A percentile compares a stretch with the other conserved stretches of the same genome.
phyloP scores from a whole-genome alignment of 495 filamentous ascomycete species.

The Daldinia grandis region DNA sequence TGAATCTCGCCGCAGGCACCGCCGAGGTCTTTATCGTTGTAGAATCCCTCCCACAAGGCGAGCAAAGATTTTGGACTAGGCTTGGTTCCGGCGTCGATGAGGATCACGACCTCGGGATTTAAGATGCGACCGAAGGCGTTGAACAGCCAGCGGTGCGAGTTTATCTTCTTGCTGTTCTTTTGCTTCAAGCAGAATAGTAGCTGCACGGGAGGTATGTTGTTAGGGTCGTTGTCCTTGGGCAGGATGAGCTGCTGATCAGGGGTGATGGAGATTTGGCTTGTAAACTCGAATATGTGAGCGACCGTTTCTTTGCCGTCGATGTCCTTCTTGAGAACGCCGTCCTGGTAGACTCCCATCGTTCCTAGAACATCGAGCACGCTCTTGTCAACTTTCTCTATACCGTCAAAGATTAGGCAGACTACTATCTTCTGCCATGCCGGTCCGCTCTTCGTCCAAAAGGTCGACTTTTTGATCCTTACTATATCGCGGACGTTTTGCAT shows the following conservation, averaged over 20 bases:
- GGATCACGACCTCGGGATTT: constrained; percentile 94
- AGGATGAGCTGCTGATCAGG: constrained; percentile 94
- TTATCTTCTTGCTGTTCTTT: constrained; percentile 99
- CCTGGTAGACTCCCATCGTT: constrained; percentile 94
- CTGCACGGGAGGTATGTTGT: constrained; percentile 91
- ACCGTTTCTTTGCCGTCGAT: constrained; percentile 96
- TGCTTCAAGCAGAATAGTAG: constrained; percentile 99
- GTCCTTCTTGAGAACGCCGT: constrained; percentile 98
- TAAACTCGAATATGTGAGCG: constrained; percentile 99
- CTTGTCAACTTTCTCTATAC: constrained; percentile 97
- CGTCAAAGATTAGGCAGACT: constrained; percentile 94
- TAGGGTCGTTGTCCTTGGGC: constrained; percentile 82
- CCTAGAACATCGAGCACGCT: constrained; percentile 91
- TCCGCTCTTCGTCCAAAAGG: constrained; percentile 99
- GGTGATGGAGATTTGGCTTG: constrained; percentile 95
- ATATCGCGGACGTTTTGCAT: constrained; percentile 99
- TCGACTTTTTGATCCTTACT: constrained; percentile 95
- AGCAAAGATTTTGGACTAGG: constrained; percentile 94
- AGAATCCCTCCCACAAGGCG: constrained; percentile 95
- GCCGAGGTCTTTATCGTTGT: constrained; percentile 98
- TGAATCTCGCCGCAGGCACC: constrained; percentile 99
- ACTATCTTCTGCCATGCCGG: constrained; percentile 99
- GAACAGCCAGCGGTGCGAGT: constrained; percentile 98
- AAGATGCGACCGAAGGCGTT: constrained; percentile 95
- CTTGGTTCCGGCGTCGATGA: constrained; percentile 96